Conservation (phyloP, 1,284 basidiomycete species). For the Meripilus lineatus region DNA sequence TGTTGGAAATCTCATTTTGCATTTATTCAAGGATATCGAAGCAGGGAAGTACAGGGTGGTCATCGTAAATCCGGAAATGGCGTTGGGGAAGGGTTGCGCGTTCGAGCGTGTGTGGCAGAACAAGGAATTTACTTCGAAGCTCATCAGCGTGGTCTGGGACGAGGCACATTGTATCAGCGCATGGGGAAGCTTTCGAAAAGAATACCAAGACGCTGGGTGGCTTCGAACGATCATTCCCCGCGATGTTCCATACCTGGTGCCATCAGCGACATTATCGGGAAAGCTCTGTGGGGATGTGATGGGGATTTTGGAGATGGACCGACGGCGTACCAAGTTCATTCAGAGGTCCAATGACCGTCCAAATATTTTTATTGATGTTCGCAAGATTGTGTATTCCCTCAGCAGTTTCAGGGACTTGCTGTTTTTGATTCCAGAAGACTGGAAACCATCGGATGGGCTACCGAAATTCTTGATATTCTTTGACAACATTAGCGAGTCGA, state of each 20-base stretch:
- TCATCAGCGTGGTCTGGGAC: conserved; percentile 30
- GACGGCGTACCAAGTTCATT: conserved; percentile 5
- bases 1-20: neutral
- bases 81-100: conserved; percentile 19
- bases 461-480: conserved; percentile 1
- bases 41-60: conserved; percentile 25
- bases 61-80: conserved; percentile 29
- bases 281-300: conserved; percentile 17
- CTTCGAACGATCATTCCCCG: conserved; percentile 25
- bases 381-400: conserved; percentile 18
- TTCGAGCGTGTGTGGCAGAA: conserved; percentile 25
- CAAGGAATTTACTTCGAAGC: conserved; percentile 15
- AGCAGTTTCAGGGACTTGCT: conserved; percentile 21
- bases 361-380: conserved; percentile 26
- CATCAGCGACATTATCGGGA: conserved; percentile 31
- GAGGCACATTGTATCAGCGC: conserved; percentile 33
- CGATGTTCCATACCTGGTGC: conserved; percentile 26
- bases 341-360: conserved; percentile 22
- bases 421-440: conserved; percentile 21
- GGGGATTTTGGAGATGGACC: conserved; percentile 8
- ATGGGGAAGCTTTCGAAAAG: conserved; percentile 30
- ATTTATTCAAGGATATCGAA: conserved; percentile 24
- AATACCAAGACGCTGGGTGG: conserved; percentile 24
- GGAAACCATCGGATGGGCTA: neutral
- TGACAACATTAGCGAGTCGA: neutral